These are phyloP conservation scores for Ceratocystis eucalypticola DNA, from an alignment of 2,329 filamentous ascomycete species.

Conservation along the genomic window DNA sequence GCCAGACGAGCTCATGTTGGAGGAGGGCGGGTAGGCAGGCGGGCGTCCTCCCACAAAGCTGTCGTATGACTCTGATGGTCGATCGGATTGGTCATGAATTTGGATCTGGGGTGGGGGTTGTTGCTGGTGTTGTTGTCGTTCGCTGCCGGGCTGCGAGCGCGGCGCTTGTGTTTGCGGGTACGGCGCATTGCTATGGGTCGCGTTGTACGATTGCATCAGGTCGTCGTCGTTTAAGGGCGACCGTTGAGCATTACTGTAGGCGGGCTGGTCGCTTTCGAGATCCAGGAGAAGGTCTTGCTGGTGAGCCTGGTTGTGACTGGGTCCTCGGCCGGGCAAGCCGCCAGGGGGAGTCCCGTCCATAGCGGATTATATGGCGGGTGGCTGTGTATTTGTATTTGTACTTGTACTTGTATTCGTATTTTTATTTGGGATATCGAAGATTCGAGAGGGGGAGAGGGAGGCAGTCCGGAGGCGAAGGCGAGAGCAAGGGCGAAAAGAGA, in stretches of 20 bases:
- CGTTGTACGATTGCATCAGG: constrained; percentile 52
- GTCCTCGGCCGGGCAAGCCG: constrained; percentile 34
- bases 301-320: constrained; percentile 26
- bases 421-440: too few relatives aligned
- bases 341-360: constrained; percentile 47
- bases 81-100: constrained; percentile 28
- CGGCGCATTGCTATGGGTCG: constrained; percentile 29
- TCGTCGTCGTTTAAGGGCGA: constrained; percentile 73
- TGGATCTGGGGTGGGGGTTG: constrained; percentile 17
- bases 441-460: constrained; percentile 20
- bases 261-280: constrained; percentile 54
- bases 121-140: neutral
- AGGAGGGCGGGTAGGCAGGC: constrained; percentile 33
- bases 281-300: constrained; percentile 56
- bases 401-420: too few relatives aligned
- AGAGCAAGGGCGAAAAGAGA: too few relatives aligned
- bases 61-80: constrained; percentile 87
- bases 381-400: neutral
- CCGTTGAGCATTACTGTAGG: constrained; percentile 62
- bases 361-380: constrained; percentile 21
- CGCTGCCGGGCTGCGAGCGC: constrained; percentile 3
- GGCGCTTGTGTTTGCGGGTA: neutral
- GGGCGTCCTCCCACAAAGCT: constrained; percentile 68
- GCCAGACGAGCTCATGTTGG: constrained; percentile 11
- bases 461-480: too few relatives aligned